phyloP scores from a whole-genome alignment of 2,329 filamentous ascomycete species.

The Venturia carpophila region DNA sequence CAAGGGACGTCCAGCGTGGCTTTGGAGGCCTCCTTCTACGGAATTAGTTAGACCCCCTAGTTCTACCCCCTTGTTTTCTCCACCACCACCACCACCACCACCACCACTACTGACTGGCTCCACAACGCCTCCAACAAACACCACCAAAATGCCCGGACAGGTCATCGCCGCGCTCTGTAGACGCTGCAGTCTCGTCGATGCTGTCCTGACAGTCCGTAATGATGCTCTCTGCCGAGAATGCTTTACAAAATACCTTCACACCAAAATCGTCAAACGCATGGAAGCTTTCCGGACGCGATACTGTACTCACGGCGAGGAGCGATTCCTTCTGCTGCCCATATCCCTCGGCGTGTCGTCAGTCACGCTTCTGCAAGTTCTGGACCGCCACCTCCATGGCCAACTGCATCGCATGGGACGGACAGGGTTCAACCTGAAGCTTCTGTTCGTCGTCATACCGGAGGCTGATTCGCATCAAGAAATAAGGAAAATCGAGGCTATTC shows the following conservation, averaged over 20 bases:
- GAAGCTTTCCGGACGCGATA: conserved; percentile 53
- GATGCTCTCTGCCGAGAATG: conserved; percentile 64
- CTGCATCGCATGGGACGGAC: conserved; percentile 55
- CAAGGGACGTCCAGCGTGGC: not conserved
- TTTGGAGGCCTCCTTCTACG: not conserved
- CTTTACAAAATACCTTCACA: conserved; percentile 67
- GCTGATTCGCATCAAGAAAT: not conserved
- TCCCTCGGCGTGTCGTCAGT: conserved; percentile 79
- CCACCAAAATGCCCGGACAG: conserved; percentile 4
- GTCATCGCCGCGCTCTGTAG: conserved; percentile 37
- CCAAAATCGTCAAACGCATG: conserved; percentile 74
- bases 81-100: not conserved
- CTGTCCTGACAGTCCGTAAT: conserved; percentile 48
- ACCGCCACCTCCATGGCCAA: conserved; percentile 60
- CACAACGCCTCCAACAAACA: not conserved
- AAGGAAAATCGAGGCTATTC: not conserved
- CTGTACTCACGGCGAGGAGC: conserved; percentile 36
- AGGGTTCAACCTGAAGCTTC: conserved; percentile 58
- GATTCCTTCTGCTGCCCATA: conserved; percentile 64
- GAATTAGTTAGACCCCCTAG: not conserved
- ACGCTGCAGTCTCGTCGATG: conserved; percentile 47
- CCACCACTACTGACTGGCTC: not conserved
- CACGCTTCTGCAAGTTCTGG: conserved; percentile 66
- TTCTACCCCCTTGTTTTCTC: not conserved
- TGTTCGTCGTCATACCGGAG: conserved; percentile 31